Percentiles rank a stretch among this genome's conserved stretches.
phyloP scores from a whole-genome alignment of 148 eudicot species.

The Salicornia ramosissima region DNA sequence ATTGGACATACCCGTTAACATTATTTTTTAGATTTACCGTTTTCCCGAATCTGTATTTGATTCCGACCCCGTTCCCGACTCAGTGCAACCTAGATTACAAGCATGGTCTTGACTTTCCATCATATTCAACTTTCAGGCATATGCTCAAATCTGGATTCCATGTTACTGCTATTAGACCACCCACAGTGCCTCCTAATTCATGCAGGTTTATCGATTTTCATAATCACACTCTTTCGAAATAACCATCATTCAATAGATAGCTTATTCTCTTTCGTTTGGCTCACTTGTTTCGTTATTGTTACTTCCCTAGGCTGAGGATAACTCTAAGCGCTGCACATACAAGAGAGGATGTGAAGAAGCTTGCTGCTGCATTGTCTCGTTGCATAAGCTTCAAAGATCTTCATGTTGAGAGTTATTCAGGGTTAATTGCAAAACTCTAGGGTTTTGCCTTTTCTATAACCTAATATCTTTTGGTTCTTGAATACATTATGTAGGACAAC shows the following conservation, averaged over 20 bases:
- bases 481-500: background rate
- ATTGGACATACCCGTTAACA: too few species aligned
- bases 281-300: background rate
- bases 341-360: constrained; percentile 55
- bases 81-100: too few species aligned
- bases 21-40: too few species aligned
- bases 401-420: constrained; percentile 23
- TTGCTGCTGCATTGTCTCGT: constrained; percentile 55
- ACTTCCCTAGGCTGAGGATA: constrained; percentile 54
- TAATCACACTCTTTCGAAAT: background rate
- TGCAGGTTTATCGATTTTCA: constrained; percentile 58
- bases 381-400: constrained; percentile 58
- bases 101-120: constrained; percentile 14
- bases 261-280: background rate
- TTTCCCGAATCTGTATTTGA: too few species aligned
- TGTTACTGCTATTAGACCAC: constrained; percentile 94
- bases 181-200: constrained; percentile 92
- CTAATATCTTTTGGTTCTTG: background rate
- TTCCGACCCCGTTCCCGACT: too few species aligned
- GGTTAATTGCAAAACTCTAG: constrained; percentile 55
- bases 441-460: background rate
- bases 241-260: background rate
- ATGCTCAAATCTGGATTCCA: constrained; percentile 81
- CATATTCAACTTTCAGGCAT: constrained; percentile 46
- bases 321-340: constrained; percentile 86